Evolutionary conservation across 202 grass and related monocot species (phyloP).

Genomic region (Zizania palustris): DNA sequence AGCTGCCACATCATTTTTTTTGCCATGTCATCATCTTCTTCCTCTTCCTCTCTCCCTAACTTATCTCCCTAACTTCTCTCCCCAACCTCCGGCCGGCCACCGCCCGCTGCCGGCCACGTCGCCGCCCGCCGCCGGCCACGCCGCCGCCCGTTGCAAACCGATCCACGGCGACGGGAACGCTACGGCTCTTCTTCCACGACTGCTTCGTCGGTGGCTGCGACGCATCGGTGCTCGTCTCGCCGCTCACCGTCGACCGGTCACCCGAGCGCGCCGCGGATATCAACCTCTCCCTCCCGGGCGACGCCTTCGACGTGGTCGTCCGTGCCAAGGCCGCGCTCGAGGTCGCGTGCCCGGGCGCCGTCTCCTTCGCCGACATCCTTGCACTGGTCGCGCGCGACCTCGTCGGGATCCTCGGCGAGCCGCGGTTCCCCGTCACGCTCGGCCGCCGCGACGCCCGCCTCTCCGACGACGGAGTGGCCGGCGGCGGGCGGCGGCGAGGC

Average conservation of each 20-base stretch:
- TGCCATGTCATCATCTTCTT: too few relatives aligned
- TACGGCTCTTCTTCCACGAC: slow-evolving; percentile 94
- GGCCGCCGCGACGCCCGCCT: slow-evolving; percentile 61
- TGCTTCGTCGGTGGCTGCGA: slow-evolving; percentile 90
- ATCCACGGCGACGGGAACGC: slow-evolving; percentile 70
- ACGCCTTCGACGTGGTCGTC: slow-evolving; percentile 80
- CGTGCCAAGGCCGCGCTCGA: slow-evolving; percentile 87
- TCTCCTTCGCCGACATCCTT: slow-evolving; percentile 92
- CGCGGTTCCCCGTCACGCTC: slow-evolving; percentile 62
- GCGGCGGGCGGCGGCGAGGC: slow-evolving; percentile 49
- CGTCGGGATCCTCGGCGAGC: slow-evolving; percentile 65
- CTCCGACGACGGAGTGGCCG: too few relatives aligned
- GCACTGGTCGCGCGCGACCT: slow-evolving; percentile 80
- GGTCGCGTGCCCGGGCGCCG: slow-evolving; percentile 61
- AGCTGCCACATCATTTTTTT: too few relatives aligned
- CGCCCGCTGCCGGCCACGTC: too few relatives aligned
- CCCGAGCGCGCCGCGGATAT: slow-evolving; percentile 84
- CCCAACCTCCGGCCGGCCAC: too few relatives aligned
- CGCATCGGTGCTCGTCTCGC: slow-evolving; percentile 75
- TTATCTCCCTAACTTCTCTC: too few relatives aligned
- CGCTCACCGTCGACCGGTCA: slow-evolving; percentile 25
- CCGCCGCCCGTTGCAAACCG: too few relatives aligned
- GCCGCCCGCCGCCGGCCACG: too few relatives aligned
- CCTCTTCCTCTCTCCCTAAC: too few relatives aligned
- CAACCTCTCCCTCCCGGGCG: slow-evolving; percentile 85